These are phyloP conservation scores for Hyphopichia khmerensis DNA, from an alignment of 1,139 yeast genomes.

Conservation along the genomic window DNA sequence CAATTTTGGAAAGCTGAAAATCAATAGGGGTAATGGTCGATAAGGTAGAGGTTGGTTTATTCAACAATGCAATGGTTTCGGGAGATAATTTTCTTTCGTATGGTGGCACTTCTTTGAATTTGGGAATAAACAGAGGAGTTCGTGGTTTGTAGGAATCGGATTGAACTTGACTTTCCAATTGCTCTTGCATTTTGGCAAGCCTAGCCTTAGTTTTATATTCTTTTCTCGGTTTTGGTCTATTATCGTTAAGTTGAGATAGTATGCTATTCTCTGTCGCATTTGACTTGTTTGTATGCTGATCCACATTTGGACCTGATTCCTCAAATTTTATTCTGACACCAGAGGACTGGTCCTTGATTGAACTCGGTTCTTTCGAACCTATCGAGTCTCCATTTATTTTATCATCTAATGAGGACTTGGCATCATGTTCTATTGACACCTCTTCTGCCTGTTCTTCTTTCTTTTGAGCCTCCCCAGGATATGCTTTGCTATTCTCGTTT, in stretches of 20 bases:
- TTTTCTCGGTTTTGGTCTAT: not conserved
- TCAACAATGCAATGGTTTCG: conserved; percentile 11
- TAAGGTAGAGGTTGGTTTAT: conserved; percentile 12
- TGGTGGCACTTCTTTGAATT: conserved; percentile 3
- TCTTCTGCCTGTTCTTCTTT: too few species aligned
- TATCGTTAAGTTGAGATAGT: not conserved
- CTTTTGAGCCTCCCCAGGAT: too few species aligned
- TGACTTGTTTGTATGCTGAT: too few species aligned
- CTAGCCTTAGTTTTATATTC: not conserved
- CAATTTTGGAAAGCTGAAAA: conserved; percentile 30
- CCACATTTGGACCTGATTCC: too few species aligned
- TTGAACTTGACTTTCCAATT: not conserved
- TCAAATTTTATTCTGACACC: too few species aligned
- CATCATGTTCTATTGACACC: too few species aligned
- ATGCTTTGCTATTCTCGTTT: too few species aligned
- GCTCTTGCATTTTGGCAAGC: not conserved
- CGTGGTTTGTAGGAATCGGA: not conserved
- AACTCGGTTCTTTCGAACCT: too few species aligned
- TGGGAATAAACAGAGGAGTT: not conserved
- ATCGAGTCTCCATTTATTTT: too few species aligned
- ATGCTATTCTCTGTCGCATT: too few species aligned
- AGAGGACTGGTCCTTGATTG: too few species aligned
- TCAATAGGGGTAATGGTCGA: conserved; percentile 29
- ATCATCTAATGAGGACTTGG: too few species aligned
- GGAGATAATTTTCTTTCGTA: conserved; percentile 15